A percentile compares a stretch with the other conserved stretches of the same genome.
Evolutionary conservation across 78 protist genomes (phyloP).

Genomic region (Polysphondylium violaceum): DNA sequence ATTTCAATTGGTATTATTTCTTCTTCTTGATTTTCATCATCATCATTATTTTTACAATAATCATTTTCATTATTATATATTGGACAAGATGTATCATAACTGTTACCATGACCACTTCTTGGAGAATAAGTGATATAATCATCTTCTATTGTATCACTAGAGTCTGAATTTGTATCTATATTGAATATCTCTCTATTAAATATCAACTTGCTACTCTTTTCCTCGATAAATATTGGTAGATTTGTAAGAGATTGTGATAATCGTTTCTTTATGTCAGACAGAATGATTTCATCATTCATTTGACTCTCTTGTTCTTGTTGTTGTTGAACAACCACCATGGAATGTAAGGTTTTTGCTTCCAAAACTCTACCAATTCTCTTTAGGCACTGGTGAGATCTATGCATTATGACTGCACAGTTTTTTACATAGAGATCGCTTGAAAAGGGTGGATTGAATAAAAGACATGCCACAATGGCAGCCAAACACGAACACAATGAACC

Average conservation of each 20-base stretch:
- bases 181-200: too few relatives aligned
- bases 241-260: conserved; percentile 1
- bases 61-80: too few relatives aligned
- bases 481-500: background rate
- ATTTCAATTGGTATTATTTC: background rate
- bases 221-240: background rate
- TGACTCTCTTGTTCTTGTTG: background rate
- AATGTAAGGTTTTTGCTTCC: background rate
- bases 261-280: background rate
- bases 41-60: background rate
- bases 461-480: background rate
- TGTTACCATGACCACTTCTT: too few relatives aligned
- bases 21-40: background rate
- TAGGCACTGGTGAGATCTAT: conserved; percentile 19
- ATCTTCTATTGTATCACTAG: too few relatives aligned
- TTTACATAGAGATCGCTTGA: conserved; percentile 1
- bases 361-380: background rate
- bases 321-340: background rate
- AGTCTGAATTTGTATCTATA: too few relatives aligned
- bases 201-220: too few relatives aligned
- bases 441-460: background rate
- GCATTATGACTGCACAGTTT: background rate
- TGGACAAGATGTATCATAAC: too few relatives aligned
- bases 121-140: too few relatives aligned
- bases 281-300: background rate